A percentile compares a stretch with the other conserved stretches of the same genome.
phyloP scores from a whole-genome alignment of 2,329 filamentous ascomycete genomes.

The Xylaria sp. region DNA sequence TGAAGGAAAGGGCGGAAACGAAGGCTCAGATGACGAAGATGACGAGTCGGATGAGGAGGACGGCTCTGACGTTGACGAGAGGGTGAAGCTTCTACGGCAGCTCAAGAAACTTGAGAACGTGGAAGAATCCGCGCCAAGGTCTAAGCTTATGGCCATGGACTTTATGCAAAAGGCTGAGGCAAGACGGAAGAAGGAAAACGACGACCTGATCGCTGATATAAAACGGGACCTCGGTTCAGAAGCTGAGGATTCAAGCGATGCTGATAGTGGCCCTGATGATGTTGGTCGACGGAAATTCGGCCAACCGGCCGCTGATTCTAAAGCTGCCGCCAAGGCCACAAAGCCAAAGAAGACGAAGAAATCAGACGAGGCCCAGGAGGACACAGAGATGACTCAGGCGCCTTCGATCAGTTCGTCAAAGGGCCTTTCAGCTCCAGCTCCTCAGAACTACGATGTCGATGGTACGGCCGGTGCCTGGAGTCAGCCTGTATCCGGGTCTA shows the following conservation, averaged over 20 bases:
- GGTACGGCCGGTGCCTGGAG: conserved; percentile 31
- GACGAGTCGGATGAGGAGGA: conserved; percentile 50
- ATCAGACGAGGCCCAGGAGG: conserved; percentile 39
- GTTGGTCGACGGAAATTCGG: conserved; percentile 69
- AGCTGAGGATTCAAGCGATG: conserved; percentile 43
- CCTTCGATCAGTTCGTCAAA: conserved; percentile 22
- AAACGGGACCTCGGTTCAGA: conserved; percentile 66
- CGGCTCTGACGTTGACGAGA: conserved; percentile 51
- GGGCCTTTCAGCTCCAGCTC: conserved; percentile 19
- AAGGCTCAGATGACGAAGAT: conserved; percentile 29
- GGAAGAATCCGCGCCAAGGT: conserved; percentile 50
- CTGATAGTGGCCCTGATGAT: conserved; percentile 49
- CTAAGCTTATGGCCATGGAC: conserved; percentile 74
- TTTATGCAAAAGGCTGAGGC: conserved; percentile 93
- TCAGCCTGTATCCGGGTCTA: conserved; percentile 23
- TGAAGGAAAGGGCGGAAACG: conserved; percentile 54
- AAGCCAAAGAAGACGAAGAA: conserved; percentile 30
- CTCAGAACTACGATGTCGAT: conserved; percentile 14
- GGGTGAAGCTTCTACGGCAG: conserved; percentile 44
- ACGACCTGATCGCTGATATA: conserved; percentile 66
- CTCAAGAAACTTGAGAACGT: conserved; percentile 42
- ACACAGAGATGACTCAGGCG: conserved; percentile 31
- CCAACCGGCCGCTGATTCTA: conserved; percentile 36
- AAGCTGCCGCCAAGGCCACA: conserved; percentile 12
- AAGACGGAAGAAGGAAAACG: conserved; percentile 70